Base-by-base conservation (phyloP, 2,329 filamentous ascomycete genomes). In the Epichloe glyceriae region DNA sequence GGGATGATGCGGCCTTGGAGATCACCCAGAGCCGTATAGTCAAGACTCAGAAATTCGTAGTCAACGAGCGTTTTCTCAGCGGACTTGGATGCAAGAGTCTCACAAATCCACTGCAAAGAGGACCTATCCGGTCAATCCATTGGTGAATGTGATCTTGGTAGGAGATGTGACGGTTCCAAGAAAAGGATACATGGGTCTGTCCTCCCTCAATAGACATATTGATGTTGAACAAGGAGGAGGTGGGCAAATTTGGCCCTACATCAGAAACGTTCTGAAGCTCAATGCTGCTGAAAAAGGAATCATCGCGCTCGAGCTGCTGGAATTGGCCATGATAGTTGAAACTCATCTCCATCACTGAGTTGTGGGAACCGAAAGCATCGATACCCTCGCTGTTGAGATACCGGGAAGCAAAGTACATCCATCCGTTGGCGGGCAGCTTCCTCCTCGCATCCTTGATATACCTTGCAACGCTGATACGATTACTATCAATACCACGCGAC, bases 11-110 rank as follows among this genome's bases (percentile, higher is more conserved):
- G 54, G 4, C 50, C 57, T 7, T 54, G 42, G 0, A 66, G 55
- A 10, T 57, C 58, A 8, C 61, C 55, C 1, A 67, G 52, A 19
- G 56, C 60, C 0, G 56, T 52, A 52, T 69, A 66, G 22, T 57
- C 56, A 0, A 65, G 14, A 10, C 22, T 42, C 14, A 51, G 12
- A 17, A 51, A 44, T 8, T 51, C 38, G 30, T 30, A 51, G 44
- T 51, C 50, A 20, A 35, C 14, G 17, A 51, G 50, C 5, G 50
- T 51, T 12, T 20, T 26, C 34, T 43, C 33, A 3, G 6, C 20
- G 4, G 49, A 39, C 14, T 6, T 40, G 10, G 42, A 19, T 15
- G 15, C 37, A 17, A 50, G 42, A 22, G 22, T 46, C 11, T 22
- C 35, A 34, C 42, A 50, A 20, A 50, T 46, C 3, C 42, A 39